Base-by-base conservation (phyloP, 352 stramenopile genomes). In the Pythium rhizo-oryzae region DNA sequence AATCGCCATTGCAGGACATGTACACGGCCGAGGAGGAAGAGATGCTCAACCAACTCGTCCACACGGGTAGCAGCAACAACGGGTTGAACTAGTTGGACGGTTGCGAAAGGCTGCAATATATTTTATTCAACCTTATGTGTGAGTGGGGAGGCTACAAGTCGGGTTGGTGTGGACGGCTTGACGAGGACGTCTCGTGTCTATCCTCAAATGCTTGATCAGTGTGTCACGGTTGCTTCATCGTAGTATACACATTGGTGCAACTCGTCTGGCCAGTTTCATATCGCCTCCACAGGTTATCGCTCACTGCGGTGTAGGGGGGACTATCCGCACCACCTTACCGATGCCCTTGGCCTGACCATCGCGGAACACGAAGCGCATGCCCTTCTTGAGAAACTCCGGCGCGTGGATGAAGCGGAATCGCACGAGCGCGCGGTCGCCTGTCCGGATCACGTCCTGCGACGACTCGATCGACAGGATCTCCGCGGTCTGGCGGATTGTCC, bases 331-430 rank as follows among this genome's bases (percentile, higher is more conserved):
- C 15, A 98, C 83, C 71, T 97, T 98, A 39, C 97, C 97, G 50
- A 99, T 98, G 64, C 97, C 97, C 76, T 99, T 98, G 28, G 98
- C 96, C 65, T 98, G 91, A 4, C 97, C 98, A 76, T 99, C 97
- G 55, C 98, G 93, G 67, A 99, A 99, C 37, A 99, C 86, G 77
- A 99, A 99, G 63, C 88, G 86, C 86, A 96, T 98, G 53, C 97
- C 97, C 25, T 96, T 91, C 59, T 98, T 96, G 63, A 99, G 76
- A 77, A 98, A 99, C 78, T 99, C 97, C 6, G 92, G 83, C 35
- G 87, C 85, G 67, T 98, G 91, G 67, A 97, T 86, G 71, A 98
- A 98, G 25, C 81, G 82, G 71, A 98, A 98, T 16, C 86, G 83
- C 46, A 98, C 89, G 21, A 93, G 75, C 56, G 92, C 93, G 51